These are phyloP conservation scores for Phytophthora parvispora DNA, from an alignment of 352 stramenopile genomes.

Conservation along the genomic window DNA sequence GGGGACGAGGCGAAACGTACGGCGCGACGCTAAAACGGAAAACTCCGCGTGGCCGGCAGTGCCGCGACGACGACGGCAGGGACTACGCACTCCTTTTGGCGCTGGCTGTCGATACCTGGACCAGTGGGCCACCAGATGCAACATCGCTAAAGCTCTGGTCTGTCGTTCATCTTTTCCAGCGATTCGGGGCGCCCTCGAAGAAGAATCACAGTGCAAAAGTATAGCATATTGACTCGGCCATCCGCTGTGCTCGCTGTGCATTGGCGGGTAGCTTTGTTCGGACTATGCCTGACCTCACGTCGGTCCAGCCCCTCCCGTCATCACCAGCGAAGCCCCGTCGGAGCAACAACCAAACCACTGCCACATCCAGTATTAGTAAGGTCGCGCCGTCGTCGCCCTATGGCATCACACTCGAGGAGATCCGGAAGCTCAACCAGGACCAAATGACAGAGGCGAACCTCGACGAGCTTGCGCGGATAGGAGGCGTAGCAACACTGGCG, in stretches of 20 bases:
- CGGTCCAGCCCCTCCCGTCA: slow-evolving; percentile 45
- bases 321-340: slow-evolving; percentile 32
- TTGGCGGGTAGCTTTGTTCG: not conserved
- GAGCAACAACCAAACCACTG: slow-evolving; percentile 17
- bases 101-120: slow-evolving; percentile 14
- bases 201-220: not conserved
- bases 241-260: not conserved
- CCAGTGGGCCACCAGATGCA: slow-evolving; percentile 24
- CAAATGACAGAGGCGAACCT: slow-evolving; percentile 88
- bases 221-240: slow-evolving; percentile 1
- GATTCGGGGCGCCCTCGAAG: not conserved
- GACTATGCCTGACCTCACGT: slow-evolving; percentile 56
- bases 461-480: slow-evolving; percentile 65
- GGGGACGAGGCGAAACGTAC: slow-evolving; percentile 19
- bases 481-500: slow-evolving; percentile 62
- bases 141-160: slow-evolving; percentile 10
- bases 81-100: slow-evolving; percentile 5
- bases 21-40: slow-evolving; percentile 29
- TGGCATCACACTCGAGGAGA: slow-evolving; percentile 76
- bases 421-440: slow-evolving; percentile 77
- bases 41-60: slow-evolving; percentile 9
- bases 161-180: slow-evolving; percentile 5
- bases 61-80: slow-evolving; percentile 1
- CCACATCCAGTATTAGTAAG: slow-evolving; percentile 53
- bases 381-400: slow-evolving; percentile 78